These are phyloP conservation scores for Talaromyces islandicus DNA, from an alignment of 2,329 filamentous ascomycete genomes.

Conservation along the genomic window DNA sequence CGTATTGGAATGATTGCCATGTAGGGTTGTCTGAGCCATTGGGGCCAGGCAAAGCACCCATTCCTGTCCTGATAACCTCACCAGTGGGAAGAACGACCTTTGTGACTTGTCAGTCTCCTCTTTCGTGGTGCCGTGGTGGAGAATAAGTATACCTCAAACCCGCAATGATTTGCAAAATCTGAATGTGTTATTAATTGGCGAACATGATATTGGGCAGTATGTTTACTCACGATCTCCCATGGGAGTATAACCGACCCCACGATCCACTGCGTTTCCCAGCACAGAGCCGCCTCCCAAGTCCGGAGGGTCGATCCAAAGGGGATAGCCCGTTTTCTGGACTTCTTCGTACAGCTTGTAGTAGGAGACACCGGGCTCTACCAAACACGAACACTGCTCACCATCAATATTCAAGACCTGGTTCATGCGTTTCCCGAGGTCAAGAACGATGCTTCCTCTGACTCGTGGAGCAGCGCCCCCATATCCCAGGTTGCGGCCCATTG, in stretches of 20 bases:
- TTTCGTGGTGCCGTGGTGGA: constrained; percentile 36
- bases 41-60: constrained; percentile 25
- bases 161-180: constrained; percentile 31
- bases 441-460: constrained; percentile 37
- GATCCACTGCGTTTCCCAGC: constrained; percentile 46
- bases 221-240: constrained; percentile 1
- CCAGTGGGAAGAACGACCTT: constrained; percentile 36
- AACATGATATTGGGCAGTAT: background rate
- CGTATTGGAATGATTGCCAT: constrained; percentile 19
- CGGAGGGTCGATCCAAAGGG: constrained; percentile 44
- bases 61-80: constrained; percentile 33
- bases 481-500: constrained; percentile 41
- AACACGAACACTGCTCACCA: constrained; percentile 23
- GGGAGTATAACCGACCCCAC: constrained; percentile 40
- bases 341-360: constrained; percentile 41
- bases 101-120: background rate
- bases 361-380: constrained; percentile 40
- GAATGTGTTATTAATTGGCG: background rate
- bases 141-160: background rate
- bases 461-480: constrained; percentile 45
- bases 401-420: constrained; percentile 28
- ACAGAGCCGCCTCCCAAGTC: constrained; percentile 47
- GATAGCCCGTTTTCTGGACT: constrained; percentile 31
- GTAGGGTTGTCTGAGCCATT: constrained; percentile 29
- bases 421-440: constrained; percentile 36